Evolutionary conservation across 768 basidiomycete genomes (phyloP).

Genomic region (Mycena crocata): DNA sequence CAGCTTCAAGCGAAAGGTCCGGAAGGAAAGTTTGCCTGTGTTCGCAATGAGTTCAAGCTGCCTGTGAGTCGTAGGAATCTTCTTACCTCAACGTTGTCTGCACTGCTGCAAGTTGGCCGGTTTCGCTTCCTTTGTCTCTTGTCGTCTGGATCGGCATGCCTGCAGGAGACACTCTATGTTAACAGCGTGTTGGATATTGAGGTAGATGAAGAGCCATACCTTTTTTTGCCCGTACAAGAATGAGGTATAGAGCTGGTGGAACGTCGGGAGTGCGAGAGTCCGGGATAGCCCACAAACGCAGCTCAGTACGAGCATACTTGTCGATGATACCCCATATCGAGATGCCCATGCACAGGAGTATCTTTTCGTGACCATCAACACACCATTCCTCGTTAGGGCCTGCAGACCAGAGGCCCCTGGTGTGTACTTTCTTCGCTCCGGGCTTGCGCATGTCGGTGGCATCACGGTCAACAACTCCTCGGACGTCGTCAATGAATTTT

Average conservation of each 20-base stretch:
- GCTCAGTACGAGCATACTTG: no score
- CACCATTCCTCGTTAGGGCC: slow-evolving; percentile 47
- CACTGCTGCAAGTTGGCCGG: slow-evolving; percentile 35
- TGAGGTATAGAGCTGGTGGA: no score
- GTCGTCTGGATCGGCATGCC: slow-evolving; percentile 37
- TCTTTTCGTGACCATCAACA: slow-evolving; percentile 43
- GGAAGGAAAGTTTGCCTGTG: slow-evolving; percentile 33
- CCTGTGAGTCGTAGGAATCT: neutral
- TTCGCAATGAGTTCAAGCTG: slow-evolving; percentile 1
- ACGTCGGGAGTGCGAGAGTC: no score
- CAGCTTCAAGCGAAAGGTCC: slow-evolving; percentile 27
- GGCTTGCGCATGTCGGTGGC: slow-evolving; percentile 25
- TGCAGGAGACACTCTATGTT: no score
- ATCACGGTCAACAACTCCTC: neutral
- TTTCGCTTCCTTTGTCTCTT: slow-evolving; percentile 39
- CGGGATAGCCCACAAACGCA: no score
- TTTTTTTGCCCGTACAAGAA: no score
- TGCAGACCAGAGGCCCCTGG: slow-evolving; percentile 34
- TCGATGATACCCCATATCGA: no score
- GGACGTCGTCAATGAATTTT: slow-evolving; percentile 6
- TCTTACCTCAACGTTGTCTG: slow-evolving; percentile 36
- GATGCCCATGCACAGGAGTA: slow-evolving; percentile 43
- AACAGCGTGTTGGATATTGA: no score
- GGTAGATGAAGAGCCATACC: no score
- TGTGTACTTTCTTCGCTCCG: slow-evolving; percentile 35